phyloP scores from a whole-genome alignment of 2,329 filamentous ascomycete species.

The Blastomyces emzantsi region DNA sequence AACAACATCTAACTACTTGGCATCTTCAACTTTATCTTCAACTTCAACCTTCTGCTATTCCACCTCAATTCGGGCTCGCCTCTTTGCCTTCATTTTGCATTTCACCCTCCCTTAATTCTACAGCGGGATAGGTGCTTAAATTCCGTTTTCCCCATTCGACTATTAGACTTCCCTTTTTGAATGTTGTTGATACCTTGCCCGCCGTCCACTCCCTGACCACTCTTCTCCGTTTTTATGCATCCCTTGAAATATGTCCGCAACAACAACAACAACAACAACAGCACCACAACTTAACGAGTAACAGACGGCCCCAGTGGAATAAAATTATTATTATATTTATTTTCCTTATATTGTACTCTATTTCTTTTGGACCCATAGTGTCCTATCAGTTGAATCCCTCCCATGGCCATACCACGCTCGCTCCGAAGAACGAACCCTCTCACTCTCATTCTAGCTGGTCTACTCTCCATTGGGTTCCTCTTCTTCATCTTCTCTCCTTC shows the following conservation, averaged over 20 bases:
- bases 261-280: not conserved
- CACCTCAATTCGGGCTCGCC: not conserved
- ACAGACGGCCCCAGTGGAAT: not conserved
- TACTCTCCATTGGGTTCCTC: conserved; percentile 65
- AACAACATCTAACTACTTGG: not conserved
- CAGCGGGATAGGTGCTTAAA: not conserved
- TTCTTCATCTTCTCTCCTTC: conserved; percentile 53
- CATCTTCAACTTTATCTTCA: not conserved
- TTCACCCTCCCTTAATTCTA: not conserved
- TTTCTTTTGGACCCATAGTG: not conserved
- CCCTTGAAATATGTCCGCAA: conserved; percentile 5
- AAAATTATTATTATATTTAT: not conserved
- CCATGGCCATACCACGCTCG: conserved; percentile 53
- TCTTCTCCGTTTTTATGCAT: too few relatives aligned
- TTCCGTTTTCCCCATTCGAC: not conserved
- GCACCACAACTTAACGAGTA: not conserved
- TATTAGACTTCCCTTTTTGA: not conserved
- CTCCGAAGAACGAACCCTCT: conserved; percentile 72
- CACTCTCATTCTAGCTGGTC: conserved; percentile 61
- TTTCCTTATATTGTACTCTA: not conserved
- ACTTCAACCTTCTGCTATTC: not conserved
- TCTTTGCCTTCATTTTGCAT: not conserved
- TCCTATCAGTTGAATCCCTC: conserved; percentile 18
- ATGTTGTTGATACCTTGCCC: not conserved
- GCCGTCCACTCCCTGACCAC: not conserved